Evolutionary conservation across 768 basidiomycete genomes (phyloP).

Genomic region (Asterophora lycoperdoides): DNA sequence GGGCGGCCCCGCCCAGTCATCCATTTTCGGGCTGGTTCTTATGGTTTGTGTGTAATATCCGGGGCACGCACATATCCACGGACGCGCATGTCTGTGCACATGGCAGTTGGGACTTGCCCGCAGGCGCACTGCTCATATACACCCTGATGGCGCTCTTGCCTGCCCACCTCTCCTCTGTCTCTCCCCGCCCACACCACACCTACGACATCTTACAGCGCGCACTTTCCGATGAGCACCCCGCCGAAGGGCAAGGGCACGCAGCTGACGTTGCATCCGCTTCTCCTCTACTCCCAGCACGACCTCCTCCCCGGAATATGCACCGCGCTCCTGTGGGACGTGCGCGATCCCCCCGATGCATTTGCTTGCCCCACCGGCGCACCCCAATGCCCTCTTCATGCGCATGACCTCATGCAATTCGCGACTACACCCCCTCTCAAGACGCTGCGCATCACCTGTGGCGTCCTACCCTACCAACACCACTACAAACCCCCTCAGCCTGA

Average conservation of each 20-base stretch:
- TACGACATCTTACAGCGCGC: too few species aligned
- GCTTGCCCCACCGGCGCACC: conserved; percentile 21
- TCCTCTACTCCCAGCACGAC: conserved; percentile 35
- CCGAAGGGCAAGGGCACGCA: neutral
- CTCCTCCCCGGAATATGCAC: conserved; percentile 23
- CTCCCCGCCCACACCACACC: neutral
- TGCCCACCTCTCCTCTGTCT: too few species aligned
- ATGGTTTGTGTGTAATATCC: neutral
- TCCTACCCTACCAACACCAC: conserved; percentile 27
- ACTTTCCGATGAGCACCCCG: neutral
- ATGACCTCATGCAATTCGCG: conserved; percentile 37
- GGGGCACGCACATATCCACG: conserved; percentile 1
- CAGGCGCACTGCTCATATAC: neutral
- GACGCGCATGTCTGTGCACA: conserved; percentile 8
- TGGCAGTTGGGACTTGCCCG: conserved; percentile 9
- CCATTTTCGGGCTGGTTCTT: neutral
- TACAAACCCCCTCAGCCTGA: too few species aligned
- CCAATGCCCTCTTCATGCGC: conserved; percentile 24
- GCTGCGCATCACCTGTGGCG: conserved; percentile 42
- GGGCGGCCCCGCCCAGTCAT: neutral
- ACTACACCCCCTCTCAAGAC: conserved; percentile 36
- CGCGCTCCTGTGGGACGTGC: conserved; percentile 47
- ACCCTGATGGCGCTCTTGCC: too few species aligned
- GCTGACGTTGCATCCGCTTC: conserved; percentile 31
- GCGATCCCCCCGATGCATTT: conserved; percentile 32